Conservation (phyloP, 176 grass and related monocot genomes). For the Guadua angustifolia region DNA sequence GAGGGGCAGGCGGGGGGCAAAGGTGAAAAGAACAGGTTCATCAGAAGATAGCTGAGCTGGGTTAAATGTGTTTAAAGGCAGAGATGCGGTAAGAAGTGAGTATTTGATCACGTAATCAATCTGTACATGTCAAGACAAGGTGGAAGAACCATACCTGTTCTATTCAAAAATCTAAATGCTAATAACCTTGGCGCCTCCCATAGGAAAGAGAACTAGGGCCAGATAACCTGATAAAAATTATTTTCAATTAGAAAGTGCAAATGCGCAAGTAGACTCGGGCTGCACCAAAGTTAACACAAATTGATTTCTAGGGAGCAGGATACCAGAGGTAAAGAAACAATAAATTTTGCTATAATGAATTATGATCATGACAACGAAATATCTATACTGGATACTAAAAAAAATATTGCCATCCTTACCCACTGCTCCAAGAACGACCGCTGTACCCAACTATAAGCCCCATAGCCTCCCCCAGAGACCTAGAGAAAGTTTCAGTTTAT, state of each 20-base stretch:
- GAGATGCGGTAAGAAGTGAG: slow-evolving; percentile 43
- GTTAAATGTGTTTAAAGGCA: slow-evolving; percentile 56
- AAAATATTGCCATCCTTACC: slow-evolving; percentile 61
- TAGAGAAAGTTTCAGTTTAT: slow-evolving; percentile 51
- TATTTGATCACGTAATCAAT: slow-evolving; percentile 41
- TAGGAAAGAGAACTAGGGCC: slow-evolving; percentile 57
- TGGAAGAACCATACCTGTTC: slow-evolving; percentile 55
- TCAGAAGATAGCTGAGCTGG: slow-evolving; percentile 65
- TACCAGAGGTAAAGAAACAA: slow-evolving; percentile 5
- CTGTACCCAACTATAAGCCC: slow-evolving; percentile 73
- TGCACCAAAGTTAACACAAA: neutral
- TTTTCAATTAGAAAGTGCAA: slow-evolving; percentile 26
- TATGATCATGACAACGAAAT: slow-evolving; percentile 2
- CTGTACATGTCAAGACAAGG: slow-evolving; percentile 44
- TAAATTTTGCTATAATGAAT: neutral
- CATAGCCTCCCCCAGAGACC: slow-evolving; percentile 78
- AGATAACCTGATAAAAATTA: slow-evolving; percentile 56
- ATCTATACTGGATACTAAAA: neutral
- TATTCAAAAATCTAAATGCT: slow-evolving; percentile 39
- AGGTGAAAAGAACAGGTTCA: slow-evolving; percentile 64
- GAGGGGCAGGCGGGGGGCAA: slow-evolving; percentile 49
- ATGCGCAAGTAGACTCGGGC: slow-evolving; percentile 21
- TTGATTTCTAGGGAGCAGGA: neutral
- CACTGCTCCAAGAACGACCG: slow-evolving; percentile 65
- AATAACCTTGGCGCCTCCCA: slow-evolving; percentile 77